Evolutionary conservation across 2,329 filamentous ascomycete genomes (phyloP), one percentile per base, ranked within the genome.

Genomic region (Metarhizium humberi): DNA sequence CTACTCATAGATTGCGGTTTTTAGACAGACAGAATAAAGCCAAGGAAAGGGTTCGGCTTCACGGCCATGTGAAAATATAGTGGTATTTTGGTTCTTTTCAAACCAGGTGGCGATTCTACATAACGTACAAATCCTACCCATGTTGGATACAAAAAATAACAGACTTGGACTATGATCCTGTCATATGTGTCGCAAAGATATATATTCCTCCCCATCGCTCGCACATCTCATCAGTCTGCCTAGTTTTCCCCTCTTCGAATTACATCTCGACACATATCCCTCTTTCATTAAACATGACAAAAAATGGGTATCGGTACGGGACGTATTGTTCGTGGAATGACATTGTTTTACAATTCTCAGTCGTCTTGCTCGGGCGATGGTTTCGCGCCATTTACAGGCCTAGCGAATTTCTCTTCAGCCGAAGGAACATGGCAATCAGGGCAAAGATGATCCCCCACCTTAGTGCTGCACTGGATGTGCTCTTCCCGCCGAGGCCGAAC

Each of bases 401-500:
- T 66, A 71, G 53, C 56, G 57, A 60, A 52, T 61, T 64, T 61
- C 64, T 68, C 66, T 67, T 71, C 57, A 68, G 65, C 60, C 69
- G 62, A 56, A 71, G 60, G 45, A 67, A 59, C 36, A 68, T 30
- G 16, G 42, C 66, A 55, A 71, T 64, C 56, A 77, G 57, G 25
- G 77, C 71, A 55, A 77, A 51, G 25, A 77, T 61, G 55, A 69
- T 42, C 52, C 65, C 60, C 79, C 81, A 84, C 62, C 79, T 72
- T 55, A 78, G 10, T 54, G 81, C 73, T 67, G 75, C 75, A 68
- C 75, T 75, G 71, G 76, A 76, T 34, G 68, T 68, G 56, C 72
- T 71, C 57, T 72, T 72, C 34, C 75, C 74, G 40, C 82, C 82
- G 43, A 85, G 72, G 7, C 76, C 70, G 18, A 79, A 58, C 38